Base-by-base conservation (phyloP, 768 basidiomycete genomes). In the Hydnomerulius pinastri region DNA sequence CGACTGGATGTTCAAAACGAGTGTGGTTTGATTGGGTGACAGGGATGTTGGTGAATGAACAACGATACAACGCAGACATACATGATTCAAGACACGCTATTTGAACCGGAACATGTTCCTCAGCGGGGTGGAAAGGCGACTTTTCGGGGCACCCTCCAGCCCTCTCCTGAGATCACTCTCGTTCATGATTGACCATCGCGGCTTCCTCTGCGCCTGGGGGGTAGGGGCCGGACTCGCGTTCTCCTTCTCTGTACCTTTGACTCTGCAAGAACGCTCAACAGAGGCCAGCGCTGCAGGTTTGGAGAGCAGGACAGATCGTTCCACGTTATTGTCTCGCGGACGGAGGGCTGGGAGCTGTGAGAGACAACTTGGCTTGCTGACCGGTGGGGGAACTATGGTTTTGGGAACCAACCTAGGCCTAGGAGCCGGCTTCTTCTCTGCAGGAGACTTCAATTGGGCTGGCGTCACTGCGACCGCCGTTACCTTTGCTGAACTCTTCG, bases 91-190 rank as follows among this genome's bases (percentile, higher is more conserved):
- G 36, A 45, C 33, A 53, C 18, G 8, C 39, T 61, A 67, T 57
- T 49, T 68, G 46, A 67, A 64, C 32, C 66, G 59, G 17, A 67
- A 70, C 27, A 67, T 68, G 36, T 70, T 70, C 37, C 68, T 57
- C 28, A 67, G 41, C 15, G 66, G 66, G 23, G 54, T 54, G 10
- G 68, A 57, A 28, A 67, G 56, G 17, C 66, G 63, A 40, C 46
- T 58, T 42, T 58, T 70, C 40, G 58, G 11, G 25, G 52, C 41
- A 47, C 63, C 60, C 40, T 67, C 66, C 2, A 66, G 53, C 36
- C 63, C 61, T 50, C 53, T 56, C 21, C 61, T 59, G 18, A 67
- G 41, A 30, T 63, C 53, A 17, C 40, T 42, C 51, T 57, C 58
- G n/a, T 40, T 28, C 39, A 48, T 17, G 17, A 43, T 20, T 18